phyloP scores from a whole-genome alignment of 2,329 filamentous ascomycete genomes.

The Beauveria rudraprayagi region DNA sequence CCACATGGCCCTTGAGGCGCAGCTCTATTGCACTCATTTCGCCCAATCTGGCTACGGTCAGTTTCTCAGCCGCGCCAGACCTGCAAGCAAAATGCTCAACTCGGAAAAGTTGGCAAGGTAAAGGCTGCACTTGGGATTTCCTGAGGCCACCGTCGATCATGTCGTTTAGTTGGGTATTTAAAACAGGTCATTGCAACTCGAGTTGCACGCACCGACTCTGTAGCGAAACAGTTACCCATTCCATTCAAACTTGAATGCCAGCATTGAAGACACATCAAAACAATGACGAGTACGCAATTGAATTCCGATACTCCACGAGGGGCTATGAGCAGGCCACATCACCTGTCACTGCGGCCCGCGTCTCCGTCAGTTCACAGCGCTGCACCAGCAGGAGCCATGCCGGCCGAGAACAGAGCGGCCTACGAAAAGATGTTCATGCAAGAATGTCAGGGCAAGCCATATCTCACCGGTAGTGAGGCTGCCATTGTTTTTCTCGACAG shows the following conservation, averaged over 20 bases:
- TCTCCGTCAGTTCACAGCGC: neutral
- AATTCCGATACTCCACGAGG: neutral
- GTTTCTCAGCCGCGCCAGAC: neutral
- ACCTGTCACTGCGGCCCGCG: neutral
- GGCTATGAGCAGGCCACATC: neutral
- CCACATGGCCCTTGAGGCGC: neutral
- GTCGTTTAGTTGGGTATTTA: neutral
- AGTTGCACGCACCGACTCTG: neutral
- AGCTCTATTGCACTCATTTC: neutral
- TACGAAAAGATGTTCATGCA: neutral
- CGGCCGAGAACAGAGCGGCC: neutral
- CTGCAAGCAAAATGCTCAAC: neutral
- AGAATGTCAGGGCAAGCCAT: constrained; percentile 8
- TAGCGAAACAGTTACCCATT: too few species aligned
- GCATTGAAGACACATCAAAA: neutral
- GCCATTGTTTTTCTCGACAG: constrained; percentile 15
- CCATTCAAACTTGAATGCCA: too few species aligned
- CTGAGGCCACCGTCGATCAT: neutral
- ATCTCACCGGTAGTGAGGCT: constrained; percentile 16
- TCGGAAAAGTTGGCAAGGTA: neutral
- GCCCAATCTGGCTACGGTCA: neutral
- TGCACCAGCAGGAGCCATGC: neutral
- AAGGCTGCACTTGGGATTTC: neutral
- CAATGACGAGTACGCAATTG: neutral
- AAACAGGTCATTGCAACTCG: neutral